Evolutionary conservation across 2,329 filamentous ascomycete genomes (phyloP), one percentile per base, ranked within the genome.

Genomic region (Calonectria montana): DNA sequence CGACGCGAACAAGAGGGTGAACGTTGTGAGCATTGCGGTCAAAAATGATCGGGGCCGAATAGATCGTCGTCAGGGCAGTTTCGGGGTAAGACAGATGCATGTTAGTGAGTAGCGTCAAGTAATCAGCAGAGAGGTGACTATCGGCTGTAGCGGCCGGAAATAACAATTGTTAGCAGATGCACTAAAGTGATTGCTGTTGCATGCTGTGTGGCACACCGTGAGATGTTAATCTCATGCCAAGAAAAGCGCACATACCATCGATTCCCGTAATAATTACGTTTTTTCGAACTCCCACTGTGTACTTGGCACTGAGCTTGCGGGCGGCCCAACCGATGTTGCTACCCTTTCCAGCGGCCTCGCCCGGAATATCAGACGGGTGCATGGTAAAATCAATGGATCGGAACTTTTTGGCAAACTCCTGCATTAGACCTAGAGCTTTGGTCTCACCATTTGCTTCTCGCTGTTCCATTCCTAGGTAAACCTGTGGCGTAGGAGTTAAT

Each of bases 241-340:
- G 62, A 31, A 39, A 31, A 23, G 23, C 10, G 29, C 50, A 85
- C 90, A 73, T 87, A 94, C 93, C 91, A 85, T 94, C 93, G 80
- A 94, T 93, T 63, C 91, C 91, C 0, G 93, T 94, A 69, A 94
- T 86, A 59, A 94, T 88, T 5, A 94, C 89, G 78, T 93, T 88
- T 75, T 88, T 89, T 71, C 90, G 86, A 75, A 83, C 77, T 9
- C 80, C 80, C 69, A 88, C 83, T 6, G 87, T 80, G 76, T 93
- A 93, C 77, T 88, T 91, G 77, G 88, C 87, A 80, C 90, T 92
- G 64, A 92, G 86, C 80, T 91, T 91, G 74, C 89, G 88, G 12
- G 92, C 92, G 21, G 92, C 91, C 91, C 92, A 94, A 64, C 90
- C 89, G 72, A 93, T 87, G 81, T 94, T 94, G 84, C 92, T 94